A percentile compares a stretch with the other conserved stretches of the same genome.
phyloP scores from a whole-genome alignment of 306 rosid genomes.

The Ceratonia siliqua region DNA sequence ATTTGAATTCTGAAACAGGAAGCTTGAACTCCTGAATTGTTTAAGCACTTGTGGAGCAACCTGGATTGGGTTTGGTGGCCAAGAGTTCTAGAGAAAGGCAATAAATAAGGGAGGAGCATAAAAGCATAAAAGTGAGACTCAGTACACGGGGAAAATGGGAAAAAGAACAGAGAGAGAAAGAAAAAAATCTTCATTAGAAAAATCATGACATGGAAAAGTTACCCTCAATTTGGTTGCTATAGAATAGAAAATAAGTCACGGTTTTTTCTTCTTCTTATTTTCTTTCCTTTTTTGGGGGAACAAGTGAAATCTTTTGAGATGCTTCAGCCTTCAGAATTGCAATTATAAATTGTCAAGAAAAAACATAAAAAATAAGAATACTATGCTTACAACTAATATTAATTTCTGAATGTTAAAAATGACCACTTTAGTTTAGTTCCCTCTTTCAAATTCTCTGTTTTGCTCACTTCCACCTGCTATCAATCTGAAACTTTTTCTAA shows the following conservation, averaged over 20 bases:
- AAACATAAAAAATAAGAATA: neutral
- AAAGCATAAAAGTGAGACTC: neutral
- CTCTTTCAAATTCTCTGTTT: neutral
- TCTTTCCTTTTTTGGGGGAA: neutral
- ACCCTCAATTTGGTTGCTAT: neutral
- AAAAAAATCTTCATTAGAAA: neutral
- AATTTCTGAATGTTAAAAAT: neutral
- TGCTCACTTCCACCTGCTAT: neutral
- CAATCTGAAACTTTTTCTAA: no score
- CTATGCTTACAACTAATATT: neutral
- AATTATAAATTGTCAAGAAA: neutral
- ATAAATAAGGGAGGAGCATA: neutral
- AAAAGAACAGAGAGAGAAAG: neutral
- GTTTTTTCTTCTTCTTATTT: neutral
- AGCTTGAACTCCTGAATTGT: conserved; percentile 10
- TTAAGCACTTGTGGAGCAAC: conserved; percentile 5
- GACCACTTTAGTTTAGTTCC: neutral
- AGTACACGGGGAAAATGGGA: neutral
- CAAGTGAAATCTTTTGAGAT: neutral
- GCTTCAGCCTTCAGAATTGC: conserved; percentile 3
- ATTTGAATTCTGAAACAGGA: conserved; percentile 21
- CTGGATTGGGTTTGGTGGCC: neutral
- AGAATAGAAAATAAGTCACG: neutral
- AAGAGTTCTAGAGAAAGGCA: neutral
- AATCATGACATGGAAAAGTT: neutral